A percentile compares a stretch with the other conserved stretches of the same genome.
These are phyloP conservation scores for Hypsizygus ulmarius DNA, from an alignment of 1,284 basidiomycete species.

Conservation along the genomic window DNA sequence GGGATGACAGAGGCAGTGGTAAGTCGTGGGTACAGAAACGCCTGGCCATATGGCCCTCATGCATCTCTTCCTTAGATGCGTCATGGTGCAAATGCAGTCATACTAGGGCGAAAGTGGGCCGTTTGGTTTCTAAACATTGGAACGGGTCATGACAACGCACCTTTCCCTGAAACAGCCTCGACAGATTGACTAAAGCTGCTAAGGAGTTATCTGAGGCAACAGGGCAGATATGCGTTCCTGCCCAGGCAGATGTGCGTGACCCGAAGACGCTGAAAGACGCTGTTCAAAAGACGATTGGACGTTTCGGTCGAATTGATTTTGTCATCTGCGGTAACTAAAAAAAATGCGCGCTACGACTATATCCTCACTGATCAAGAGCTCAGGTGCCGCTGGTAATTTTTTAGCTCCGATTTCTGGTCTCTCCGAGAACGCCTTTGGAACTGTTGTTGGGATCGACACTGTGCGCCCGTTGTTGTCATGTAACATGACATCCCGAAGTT, in stretches of 20 bases:
- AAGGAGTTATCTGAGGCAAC: conserved; percentile 70
- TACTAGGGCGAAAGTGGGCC: conserved; percentile 82
- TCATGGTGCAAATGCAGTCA: conserved; percentile 80
- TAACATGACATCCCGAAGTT: conserved; percentile 6
- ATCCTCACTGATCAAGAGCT: not conserved
- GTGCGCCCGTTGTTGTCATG: conserved; percentile 40
- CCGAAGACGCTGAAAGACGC: conserved; percentile 74
- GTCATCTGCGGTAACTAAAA: conserved; percentile 79
- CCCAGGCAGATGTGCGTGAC: conserved; percentile 83
- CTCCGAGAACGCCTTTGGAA: conserved; percentile 87
- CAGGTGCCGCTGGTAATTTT: conserved; percentile 90
- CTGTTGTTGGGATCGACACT: conserved; percentile 93
- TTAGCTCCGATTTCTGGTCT: conserved; percentile 79
- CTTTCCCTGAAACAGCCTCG: conserved; percentile 48
- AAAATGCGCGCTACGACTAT: not conserved
- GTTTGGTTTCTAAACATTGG: conserved; percentile 21
- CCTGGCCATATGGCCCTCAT: not conserved
- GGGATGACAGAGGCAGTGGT: conserved; percentile 83
- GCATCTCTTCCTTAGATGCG: conserved; percentile 64
- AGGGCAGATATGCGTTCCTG: conserved; percentile 69
- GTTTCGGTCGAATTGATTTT: conserved; percentile 90
- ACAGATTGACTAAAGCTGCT: conserved; percentile 73
- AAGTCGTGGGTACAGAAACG: conserved; percentile 27
- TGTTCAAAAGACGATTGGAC: conserved; percentile 71
- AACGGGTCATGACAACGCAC: conserved; percentile 3